Percentiles rank a stretch among this genome's conserved stretches.
Evolutionary conservation across 2,329 filamentous ascomycete genomes (phyloP).

Genomic region (Calonectria montana): DNA sequence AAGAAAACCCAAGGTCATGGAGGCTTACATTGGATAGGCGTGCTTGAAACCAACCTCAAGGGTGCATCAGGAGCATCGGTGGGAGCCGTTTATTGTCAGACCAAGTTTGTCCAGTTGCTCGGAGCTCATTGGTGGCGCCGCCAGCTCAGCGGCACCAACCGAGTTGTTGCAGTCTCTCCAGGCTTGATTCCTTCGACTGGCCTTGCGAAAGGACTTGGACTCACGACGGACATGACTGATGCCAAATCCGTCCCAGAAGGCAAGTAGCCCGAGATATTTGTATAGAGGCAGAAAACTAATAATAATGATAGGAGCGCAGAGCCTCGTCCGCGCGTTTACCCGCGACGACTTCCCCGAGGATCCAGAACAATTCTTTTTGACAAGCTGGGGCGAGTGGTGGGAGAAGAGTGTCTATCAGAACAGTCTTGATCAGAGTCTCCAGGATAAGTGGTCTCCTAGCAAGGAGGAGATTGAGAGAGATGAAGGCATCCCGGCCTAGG

Average conservation of each 20-base stretch:
- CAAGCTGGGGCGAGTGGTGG: constrained; percentile 70
- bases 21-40: constrained; percentile 40
- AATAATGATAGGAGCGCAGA: constrained; percentile 53
- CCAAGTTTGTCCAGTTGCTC: constrained; percentile 64
- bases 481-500: constrained; percentile 41
- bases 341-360: constrained; percentile 61
- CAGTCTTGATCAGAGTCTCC: constrained; percentile 57
- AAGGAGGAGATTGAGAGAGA: constrained; percentile 61
- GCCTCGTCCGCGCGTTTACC: constrained; percentile 57
- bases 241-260: constrained; percentile 61
- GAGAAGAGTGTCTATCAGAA: constrained; percentile 54
- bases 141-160: constrained; percentile 55
- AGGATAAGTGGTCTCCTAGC: constrained; percentile 63
- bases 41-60: constrained; percentile 53
- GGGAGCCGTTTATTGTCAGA: constrained; percentile 51
- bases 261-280: constrained; percentile 31
- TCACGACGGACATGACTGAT: constrained; percentile 54
- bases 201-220: constrained; percentile 47
- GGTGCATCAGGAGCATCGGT: constrained; percentile 49
- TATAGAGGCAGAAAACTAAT: neutral
- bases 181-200: constrained; percentile 63
- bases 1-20: too few species aligned
- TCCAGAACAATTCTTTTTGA: constrained; percentile 63
- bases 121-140: constrained; percentile 68
- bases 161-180: constrained; percentile 64